These are phyloP conservation scores for Lathyrus aphaca DNA, from an alignment of 306 rosid genomes.

Conservation along the genomic window DNA sequence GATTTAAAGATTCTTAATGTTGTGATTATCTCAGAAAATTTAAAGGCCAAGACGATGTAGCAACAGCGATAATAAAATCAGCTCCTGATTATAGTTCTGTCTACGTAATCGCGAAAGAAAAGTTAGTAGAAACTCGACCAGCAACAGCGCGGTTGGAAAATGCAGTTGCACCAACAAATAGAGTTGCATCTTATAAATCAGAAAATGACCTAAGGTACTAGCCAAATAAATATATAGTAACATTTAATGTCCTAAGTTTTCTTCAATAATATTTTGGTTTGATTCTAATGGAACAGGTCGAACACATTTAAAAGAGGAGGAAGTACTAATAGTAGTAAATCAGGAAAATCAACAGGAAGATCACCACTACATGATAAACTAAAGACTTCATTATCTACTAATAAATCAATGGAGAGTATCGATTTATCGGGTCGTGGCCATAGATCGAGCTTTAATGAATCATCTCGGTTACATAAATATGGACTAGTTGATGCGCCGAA, in stretches of 20 bases:
- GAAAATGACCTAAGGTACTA: constrained; percentile 53
- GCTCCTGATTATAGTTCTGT: constrained; percentile 78
- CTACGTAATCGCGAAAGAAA: constrained; percentile 77
- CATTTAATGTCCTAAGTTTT: neutral
- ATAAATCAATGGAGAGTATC: constrained; percentile 46
- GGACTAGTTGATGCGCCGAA: constrained; percentile 50
- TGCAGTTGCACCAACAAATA: constrained; percentile 38
- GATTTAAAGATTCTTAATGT: constrained; percentile 2
- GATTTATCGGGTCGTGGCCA: constrained; percentile 37
- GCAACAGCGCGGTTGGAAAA: constrained; percentile 61
- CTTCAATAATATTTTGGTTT: constrained; percentile 27
- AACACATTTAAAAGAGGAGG: constrained; percentile 37
- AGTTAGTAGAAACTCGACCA: constrained; percentile 57
- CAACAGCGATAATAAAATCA: constrained; percentile 53
- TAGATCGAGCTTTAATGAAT: constrained; percentile 41
- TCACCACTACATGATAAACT: constrained; percentile 29
- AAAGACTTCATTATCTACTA: constrained; percentile 36
- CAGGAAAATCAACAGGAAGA: no score
- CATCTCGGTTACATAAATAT: constrained; percentile 30
- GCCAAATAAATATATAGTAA: neutral
- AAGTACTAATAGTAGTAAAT: constrained; percentile 42
- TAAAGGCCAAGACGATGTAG: constrained; percentile 58
- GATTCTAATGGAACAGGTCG: constrained; percentile 44
- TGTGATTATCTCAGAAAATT: constrained; percentile 56
- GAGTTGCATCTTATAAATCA: constrained; percentile 39